These are phyloP conservation scores for Macrotyloma uniflorum DNA, from an alignment of 306 rosid species.

Conservation along the genomic window DNA sequence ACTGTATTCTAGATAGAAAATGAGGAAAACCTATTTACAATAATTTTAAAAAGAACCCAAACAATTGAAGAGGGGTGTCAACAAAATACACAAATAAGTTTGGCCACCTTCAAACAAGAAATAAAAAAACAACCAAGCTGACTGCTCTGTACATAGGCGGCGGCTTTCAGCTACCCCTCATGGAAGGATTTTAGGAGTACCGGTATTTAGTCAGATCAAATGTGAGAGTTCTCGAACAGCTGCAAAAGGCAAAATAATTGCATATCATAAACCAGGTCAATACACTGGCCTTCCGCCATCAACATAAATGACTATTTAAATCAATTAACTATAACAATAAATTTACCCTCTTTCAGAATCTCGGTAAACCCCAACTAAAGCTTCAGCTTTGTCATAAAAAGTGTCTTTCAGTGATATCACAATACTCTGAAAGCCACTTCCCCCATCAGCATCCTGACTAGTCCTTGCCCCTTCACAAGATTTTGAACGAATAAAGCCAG, in stretches of 20 bases:
- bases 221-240: slow-evolving; percentile 91
- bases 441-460: slow-evolving; percentile 72
- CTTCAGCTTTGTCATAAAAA: slow-evolving; percentile 93
- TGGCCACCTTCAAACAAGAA: slow-evolving; percentile 11
- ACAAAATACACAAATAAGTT: background rate
- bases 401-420: slow-evolving; percentile 94
- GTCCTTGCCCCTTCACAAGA: slow-evolving; percentile 84
- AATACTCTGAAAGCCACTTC: slow-evolving; percentile 91
- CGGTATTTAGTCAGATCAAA: slow-evolving; percentile 89
- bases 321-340: background rate
- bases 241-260: slow-evolving; percentile 47
- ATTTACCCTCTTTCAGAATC: slow-evolving; percentile 80
- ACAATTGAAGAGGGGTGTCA: slow-evolving; percentile 5
- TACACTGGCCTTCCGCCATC: slow-evolving; percentile 13
- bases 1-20: slow-evolving; percentile 22
- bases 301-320: background rate
- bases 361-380: slow-evolving; percentile 86
- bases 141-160: slow-evolving; percentile 40
- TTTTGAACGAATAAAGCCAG: slow-evolving; percentile 94
- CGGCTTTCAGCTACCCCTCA: background rate
- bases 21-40: slow-evolving; percentile 53
- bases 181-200: slow-evolving; percentile 54
- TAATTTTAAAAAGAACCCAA: slow-evolving; percentile 1
- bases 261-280: slow-evolving; percentile 2
- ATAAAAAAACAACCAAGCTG: slow-evolving; percentile 19